Base-by-base conservation (phyloP, 768 basidiomycete genomes). In the Podaxis sp. region DNA sequence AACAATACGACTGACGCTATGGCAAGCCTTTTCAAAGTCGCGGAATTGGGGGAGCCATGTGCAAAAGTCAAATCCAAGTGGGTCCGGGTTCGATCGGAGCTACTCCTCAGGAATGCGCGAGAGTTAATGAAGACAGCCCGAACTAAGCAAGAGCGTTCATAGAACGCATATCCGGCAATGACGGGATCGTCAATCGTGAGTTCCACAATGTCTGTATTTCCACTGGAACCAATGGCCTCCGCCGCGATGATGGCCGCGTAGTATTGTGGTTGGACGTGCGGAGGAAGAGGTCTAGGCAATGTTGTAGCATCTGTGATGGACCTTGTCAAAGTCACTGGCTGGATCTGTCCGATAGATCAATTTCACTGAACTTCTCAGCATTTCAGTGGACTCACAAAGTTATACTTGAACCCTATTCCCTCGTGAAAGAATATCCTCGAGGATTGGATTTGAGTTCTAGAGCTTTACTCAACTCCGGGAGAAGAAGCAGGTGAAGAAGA, bases 381-480 rank as follows among this genome's bases (percentile, higher is more conserved):
- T 26, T 39, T 30, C 19, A 33, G 11, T 28, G 39, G 0, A 64
- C 74, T 59, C 61, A 86, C 88, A 58, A 89, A 75, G 68, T 84
- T 86, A 68, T 89, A 90, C 73, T 90, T 90, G 74, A 80, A 90
- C 0, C 88, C 88, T 58, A 90, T 76, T 15, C 88, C 88, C 60
- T 85, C 78, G 68, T 90, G 87, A 77, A 87, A 88, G 73, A 81
- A 85, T 15, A 87, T 64, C 55, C 81, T 76, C 30, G 80, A 77
- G 28, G 87, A 81, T 3, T 84, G 84, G 9, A 86, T 71, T 65
- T 82, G 81, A 1, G 83, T 73, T 17, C 78, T 79, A 56, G 11
- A 44, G 24, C 13, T 33, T 7, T 13, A 22, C 26, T 64, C 12
- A 57, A 42, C 42, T 46, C 11, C 36, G 39, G 49, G 42, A 33